phyloP scores from a whole-genome alignment of 2,329 filamentous ascomycete genomes.

The Cercospora sesami region DNA sequence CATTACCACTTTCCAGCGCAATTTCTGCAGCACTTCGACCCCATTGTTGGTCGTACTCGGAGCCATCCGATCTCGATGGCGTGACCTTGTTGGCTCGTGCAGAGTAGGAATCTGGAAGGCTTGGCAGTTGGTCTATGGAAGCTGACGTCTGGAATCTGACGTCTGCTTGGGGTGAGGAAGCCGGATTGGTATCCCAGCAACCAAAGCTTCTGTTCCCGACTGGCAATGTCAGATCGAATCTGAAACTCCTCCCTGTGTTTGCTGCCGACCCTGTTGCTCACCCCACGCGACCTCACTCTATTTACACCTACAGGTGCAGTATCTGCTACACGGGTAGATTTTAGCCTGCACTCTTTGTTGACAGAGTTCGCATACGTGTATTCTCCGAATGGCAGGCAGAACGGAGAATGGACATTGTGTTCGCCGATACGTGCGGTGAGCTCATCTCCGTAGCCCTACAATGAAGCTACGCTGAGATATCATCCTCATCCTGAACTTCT shows the following conservation, averaged over 20 bases:
- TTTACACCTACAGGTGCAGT: background rate
- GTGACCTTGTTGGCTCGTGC: background rate
- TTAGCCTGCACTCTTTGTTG: background rate
- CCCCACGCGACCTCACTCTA: background rate
- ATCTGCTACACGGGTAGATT: background rate
- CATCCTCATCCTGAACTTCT: background rate
- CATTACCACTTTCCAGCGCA: background rate
- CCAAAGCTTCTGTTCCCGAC: background rate
- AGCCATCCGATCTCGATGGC: background rate
- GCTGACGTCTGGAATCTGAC: background rate
- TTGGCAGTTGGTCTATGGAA: background rate
- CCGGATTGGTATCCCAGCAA: background rate
- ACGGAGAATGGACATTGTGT: background rate
- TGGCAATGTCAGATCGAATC: background rate
- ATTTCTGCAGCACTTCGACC: background rate
- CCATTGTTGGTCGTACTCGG: background rate
- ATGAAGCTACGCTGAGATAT: background rate
- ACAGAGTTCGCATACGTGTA: background rate
- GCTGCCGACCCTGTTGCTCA: background rate
- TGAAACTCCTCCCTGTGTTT: background rate
- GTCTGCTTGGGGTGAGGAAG: background rate
- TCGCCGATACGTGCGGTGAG: background rate
- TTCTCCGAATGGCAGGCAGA: background rate
- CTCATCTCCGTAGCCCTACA: background rate
- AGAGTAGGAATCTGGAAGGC: background rate